phyloP scores from a whole-genome alignment of 2,329 filamentous ascomycete genomes.

The Phialophora chinensis region DNA sequence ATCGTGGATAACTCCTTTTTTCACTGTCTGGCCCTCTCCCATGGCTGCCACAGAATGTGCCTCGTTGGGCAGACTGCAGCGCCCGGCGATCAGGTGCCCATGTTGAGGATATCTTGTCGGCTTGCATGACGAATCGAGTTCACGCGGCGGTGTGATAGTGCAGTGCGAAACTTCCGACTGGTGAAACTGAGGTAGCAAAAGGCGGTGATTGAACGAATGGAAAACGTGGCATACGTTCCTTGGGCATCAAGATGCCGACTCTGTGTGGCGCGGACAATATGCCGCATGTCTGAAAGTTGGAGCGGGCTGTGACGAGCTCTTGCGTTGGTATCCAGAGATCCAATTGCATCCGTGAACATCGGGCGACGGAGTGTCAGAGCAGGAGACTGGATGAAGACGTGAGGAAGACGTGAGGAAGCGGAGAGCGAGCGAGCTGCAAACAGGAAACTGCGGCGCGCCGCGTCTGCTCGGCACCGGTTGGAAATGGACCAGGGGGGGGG shows the following conservation, averaged over 20 bases:
- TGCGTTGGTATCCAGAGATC: not conserved
- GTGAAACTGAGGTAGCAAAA: not conserved
- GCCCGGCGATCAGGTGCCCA: not conserved
- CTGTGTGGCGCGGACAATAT: not conserved
- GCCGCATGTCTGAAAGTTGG: not conserved
- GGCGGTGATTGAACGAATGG: not conserved
- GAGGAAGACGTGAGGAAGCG: constrained; percentile 4
- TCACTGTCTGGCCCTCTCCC: not conserved
- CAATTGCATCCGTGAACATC: not conserved
- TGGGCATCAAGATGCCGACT: not conserved
- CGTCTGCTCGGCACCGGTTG: not conserved
- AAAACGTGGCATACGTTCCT: not conserved
- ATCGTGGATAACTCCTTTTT: not conserved
- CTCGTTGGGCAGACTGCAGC: constrained; percentile 16
- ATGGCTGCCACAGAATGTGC: not conserved
- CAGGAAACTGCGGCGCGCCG: not conserved
- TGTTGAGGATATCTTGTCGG: not conserved
- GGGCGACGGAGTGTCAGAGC: not conserved
- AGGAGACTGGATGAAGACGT: not conserved
- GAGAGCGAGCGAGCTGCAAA: not conserved
- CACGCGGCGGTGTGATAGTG: not conserved
- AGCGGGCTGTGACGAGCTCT: not conserved
- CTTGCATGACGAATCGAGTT: not conserved
- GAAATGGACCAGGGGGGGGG: not conserved
- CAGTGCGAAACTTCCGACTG: not conserved